A percentile compares a stretch with the other conserved stretches of the same genome.
These are phyloP conservation scores for Calamus simplicifolius DNA, from an alignment of 176 grass and related monocot genomes.

Conservation along the genomic window DNA sequence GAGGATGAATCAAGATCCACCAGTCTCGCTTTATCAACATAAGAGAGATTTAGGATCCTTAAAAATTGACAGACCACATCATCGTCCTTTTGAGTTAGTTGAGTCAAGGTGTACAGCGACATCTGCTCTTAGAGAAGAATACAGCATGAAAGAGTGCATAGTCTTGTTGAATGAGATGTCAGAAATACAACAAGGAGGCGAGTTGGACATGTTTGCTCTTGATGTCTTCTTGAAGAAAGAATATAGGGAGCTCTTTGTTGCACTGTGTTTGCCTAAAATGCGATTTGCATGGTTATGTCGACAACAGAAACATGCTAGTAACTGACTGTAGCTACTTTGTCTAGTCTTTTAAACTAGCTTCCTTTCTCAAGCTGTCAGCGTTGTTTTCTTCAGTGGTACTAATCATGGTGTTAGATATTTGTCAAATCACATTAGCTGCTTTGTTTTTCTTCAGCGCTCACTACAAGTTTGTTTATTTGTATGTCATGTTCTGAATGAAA, in stretches of 20 bases:
- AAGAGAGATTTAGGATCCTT: background rate
- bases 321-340: too few species aligned
- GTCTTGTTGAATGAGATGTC: constrained; percentile 1
- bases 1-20: too few species aligned
- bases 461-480: too few species aligned
- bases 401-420: too few species aligned
- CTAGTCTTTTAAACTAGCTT: too few species aligned
- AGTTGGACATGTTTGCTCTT: background rate
- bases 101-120: background rate
- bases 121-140: background rate
- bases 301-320: background rate
- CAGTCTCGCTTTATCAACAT: too few species aligned
- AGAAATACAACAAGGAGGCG: background rate
- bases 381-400: too few species aligned
- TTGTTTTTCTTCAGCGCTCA: too few species aligned
- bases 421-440: too few species aligned
- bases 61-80: background rate
- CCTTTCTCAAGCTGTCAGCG: too few species aligned
- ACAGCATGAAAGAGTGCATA: constrained; percentile 3
- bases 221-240: background rate
- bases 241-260: constrained; percentile 5
- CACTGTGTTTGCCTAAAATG: background rate
- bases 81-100: background rate
- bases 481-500: too few species aligned
- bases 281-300: background rate